A percentile compares a stretch with the other conserved stretches of the same genome.
These are phyloP conservation scores for Arctium lappa DNA, from an alignment of 129 eudicot species.

Conservation along the genomic window DNA sequence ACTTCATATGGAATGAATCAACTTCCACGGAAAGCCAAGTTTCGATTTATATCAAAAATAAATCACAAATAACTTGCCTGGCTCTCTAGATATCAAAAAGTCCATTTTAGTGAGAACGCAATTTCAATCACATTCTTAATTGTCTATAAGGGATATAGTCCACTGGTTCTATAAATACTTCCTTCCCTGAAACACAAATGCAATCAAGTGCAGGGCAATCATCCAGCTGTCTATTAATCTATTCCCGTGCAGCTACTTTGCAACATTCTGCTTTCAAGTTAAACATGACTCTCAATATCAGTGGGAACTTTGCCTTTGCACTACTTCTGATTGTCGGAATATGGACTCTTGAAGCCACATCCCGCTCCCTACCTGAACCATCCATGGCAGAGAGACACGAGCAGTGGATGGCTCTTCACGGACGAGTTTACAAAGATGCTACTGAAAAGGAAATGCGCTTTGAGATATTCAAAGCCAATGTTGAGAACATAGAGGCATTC, in stretches of 20 bases:
- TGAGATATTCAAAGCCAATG: slow-evolving; percentile 17
- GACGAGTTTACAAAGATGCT: slow-evolving; percentile 25
- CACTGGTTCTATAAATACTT: background rate
- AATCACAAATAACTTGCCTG: no score
- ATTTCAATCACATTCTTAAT: no score
- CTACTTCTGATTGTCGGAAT: slow-evolving; percentile 8
- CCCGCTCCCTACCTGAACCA: slow-evolving; percentile 9
- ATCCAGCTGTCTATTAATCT: background rate
- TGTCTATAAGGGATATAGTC: no score
- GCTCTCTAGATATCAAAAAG: no score
- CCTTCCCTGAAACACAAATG: background rate
- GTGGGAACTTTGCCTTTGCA: background rate
- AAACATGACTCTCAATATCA: slow-evolving; percentile 8
- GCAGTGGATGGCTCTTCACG: slow-evolving; percentile 21
- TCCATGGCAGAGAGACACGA: slow-evolving; percentile 19
- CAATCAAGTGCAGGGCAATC: background rate
- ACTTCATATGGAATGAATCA: background rate
- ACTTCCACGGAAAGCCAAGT: slow-evolving; percentile 3
- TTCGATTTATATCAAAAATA: background rate
- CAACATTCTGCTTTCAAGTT: background rate
- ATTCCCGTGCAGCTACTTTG: background rate
- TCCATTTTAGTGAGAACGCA: no score
- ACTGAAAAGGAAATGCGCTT: slow-evolving; percentile 13
- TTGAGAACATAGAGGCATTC: slow-evolving; percentile 19
- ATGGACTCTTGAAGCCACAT: background rate